phyloP scores from a whole-genome alignment of 1,284 basidiomycete species.

The Fistulinella staudtii region DNA sequence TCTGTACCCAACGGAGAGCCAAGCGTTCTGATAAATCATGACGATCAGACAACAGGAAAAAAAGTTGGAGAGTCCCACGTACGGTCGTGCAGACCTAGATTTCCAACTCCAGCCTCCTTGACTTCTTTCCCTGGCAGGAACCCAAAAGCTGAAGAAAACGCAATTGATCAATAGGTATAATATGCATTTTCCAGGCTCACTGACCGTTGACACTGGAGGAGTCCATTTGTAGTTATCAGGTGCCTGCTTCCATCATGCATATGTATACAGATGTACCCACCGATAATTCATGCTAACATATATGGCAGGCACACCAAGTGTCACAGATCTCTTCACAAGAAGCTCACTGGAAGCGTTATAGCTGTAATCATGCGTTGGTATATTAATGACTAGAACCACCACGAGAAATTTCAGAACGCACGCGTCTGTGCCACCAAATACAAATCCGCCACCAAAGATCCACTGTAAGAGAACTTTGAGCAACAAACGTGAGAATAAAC shows the following conservation, averaged over 20 bases:
- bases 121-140: conserved; percentile 52
- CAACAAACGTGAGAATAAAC: not conserved
- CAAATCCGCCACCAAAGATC: conserved; percentile 33
- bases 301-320: conserved; percentile 28
- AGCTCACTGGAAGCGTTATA: conserved; percentile 25
- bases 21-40: conserved; percentile 29
- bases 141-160: conserved; percentile 35
- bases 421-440: conserved; percentile 26
- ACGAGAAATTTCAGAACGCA: not conserved
- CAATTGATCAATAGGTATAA: conserved; percentile 8
- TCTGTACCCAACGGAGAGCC: conserved; percentile 46
- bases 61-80: conserved; percentile 16
- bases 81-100: conserved; percentile 55
- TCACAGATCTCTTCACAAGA: conserved; percentile 25
- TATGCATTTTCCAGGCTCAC: conserved; percentile 30
- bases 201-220: conserved; percentile 22
- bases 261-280: conserved; percentile 6
- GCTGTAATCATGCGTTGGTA: conserved; percentile 4
- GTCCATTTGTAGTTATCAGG: not conserved
- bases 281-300: conserved; percentile 39
- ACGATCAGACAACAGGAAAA: not conserved
- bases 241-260: not conserved
- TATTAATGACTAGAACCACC: not conserved
- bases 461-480: conserved; percentile 11
- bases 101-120: conserved; percentile 47